These are phyloP conservation scores for Neurospora sp. DNA, from an alignment of 495 filamentous ascomycete genomes.

Conservation along the genomic window DNA sequence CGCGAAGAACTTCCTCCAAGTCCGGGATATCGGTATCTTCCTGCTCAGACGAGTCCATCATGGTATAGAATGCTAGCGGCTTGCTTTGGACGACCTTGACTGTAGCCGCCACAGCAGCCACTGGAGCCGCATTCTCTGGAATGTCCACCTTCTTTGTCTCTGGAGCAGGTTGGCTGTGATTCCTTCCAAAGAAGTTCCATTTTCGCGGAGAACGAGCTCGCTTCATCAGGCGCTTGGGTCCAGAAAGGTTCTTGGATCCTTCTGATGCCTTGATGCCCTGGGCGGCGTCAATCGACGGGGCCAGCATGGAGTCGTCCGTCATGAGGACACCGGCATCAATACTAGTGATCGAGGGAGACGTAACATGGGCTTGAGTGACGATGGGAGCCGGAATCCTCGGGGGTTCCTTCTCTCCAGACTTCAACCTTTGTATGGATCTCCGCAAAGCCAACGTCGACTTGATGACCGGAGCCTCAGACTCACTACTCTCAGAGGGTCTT, in stretches of 20 bases:
- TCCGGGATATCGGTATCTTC: constrained; percentile 49
- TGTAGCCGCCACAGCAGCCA: constrained; percentile 17
- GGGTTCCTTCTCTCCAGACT: constrained; percentile 25
- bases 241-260: constrained; percentile 2
- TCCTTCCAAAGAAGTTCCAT: constrained; percentile 79
- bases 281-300: constrained; percentile 14
- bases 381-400: constrained; percentile 35
- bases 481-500: constrained; percentile 42
- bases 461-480: constrained; percentile 31
- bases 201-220: constrained; percentile 50
- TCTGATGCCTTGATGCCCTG: constrained; percentile 10
- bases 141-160: constrained; percentile 28
- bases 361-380: constrained; percentile 23
- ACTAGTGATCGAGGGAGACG: constrained; percentile 38
- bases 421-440: constrained; percentile 41
- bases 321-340: constrained; percentile 37
- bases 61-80: constrained; percentile 65
- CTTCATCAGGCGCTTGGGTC: constrained; percentile 46
- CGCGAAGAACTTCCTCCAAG: constrained; percentile 56
- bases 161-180: constrained; percentile 42
- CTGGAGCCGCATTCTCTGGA: constrained; percentile 21
- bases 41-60: constrained; percentile 64
- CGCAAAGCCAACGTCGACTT: constrained; percentile 41
- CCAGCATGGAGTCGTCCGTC: constrained; percentile 39
- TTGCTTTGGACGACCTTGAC: constrained; percentile 33